Conservation (phyloP, 768 basidiomycete genomes). For the Trametes sanguinea region DNA sequence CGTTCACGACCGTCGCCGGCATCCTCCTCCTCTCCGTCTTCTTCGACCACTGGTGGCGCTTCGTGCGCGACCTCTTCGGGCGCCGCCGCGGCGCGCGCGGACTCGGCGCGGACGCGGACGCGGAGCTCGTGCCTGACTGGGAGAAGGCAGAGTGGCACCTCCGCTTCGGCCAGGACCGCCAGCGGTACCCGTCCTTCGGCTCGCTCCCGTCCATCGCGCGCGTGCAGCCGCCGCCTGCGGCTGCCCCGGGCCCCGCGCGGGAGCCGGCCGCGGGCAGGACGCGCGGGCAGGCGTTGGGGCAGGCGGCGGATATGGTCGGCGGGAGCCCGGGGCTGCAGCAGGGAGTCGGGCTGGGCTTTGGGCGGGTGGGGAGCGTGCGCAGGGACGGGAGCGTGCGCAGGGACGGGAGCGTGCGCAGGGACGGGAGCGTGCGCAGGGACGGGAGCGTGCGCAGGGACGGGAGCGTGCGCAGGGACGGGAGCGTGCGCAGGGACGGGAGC, state of each 20-base stretch:
- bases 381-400: neutral
- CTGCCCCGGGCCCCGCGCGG: neutral
- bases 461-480: neutral
- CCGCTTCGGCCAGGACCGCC: constrained; percentile 27
- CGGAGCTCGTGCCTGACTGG: constrained; percentile 67
- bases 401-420: neutral
- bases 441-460: no score
- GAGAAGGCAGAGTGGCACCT: constrained; percentile 62
- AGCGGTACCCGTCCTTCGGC: constrained; percentile 35
- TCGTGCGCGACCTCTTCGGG: constrained; percentile 52
- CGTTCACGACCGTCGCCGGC: constrained; percentile 58
- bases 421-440: neutral
- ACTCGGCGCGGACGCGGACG: constrained; percentile 34
- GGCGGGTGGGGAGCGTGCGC: neutral
- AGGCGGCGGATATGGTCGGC: neutral
- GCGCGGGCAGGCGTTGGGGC: neutral
- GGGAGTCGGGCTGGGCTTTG: constrained; percentile 9
- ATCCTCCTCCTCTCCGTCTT: constrained; percentile 60
- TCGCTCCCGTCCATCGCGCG: constrained; percentile 20
- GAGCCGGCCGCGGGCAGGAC: neutral
- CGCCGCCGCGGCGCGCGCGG: constrained; percentile 33
- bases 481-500: no score
- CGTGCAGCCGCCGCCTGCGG: constrained; percentile 13
- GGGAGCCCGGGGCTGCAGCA: neutral
- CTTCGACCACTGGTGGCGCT: constrained; percentile 72